Evolutionary conservation across 2,329 filamentous ascomycete species (phyloP), one percentile per base, ranked within the genome.

Genomic region (Chaetomium sp.): DNA sequence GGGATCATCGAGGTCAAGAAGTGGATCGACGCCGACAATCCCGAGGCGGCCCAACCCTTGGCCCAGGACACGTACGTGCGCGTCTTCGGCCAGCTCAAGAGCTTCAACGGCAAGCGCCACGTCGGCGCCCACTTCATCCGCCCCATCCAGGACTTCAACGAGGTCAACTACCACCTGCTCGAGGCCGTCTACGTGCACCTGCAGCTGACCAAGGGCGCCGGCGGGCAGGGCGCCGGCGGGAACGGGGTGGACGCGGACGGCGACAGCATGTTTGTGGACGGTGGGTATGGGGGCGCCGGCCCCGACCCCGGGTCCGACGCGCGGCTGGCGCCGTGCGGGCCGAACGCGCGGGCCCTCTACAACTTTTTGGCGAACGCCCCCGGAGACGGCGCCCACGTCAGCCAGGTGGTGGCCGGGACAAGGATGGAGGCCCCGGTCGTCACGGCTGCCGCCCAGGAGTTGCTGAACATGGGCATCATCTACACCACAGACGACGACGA

Each of bases 401-500:
- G 94, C 72, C 81, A 89, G 66, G 91, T 99, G 71, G 87, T 90
- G 12, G 81, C 82, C 56, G 82, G 84, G 65, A 81, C 89, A 21
- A 82, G 85, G 8, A 78, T 97, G 78, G 82, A 89, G 9, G 78
- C 88, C 33, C 82, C 82, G 29, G 91, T 96, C 54, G 90, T 95
- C 16, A 80, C 88, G 70, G 86, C 84, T 60, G 93, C 88, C n/a
- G 87, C 90, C 10, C 92, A 97, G 71, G 93, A 98, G 78, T 78
- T 99, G 73, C 77, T 92, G 51, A 82, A 82, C 2, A 79, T 86
- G 62, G 92, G 93, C 33, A 75, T 92, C 71, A 91, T 97, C 69
- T 99, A 92, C 79, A 92, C 92, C 31, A 99, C 96, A 10, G 85
- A 96, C 7, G 93, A 98, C 78, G 94, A 98, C 73, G 85, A 91